A percentile compares a stretch with the other conserved stretches of the same genome.
Conservation (phyloP, 2,329 filamentous ascomycete species). For the Clarireedia hainanense region DNA sequence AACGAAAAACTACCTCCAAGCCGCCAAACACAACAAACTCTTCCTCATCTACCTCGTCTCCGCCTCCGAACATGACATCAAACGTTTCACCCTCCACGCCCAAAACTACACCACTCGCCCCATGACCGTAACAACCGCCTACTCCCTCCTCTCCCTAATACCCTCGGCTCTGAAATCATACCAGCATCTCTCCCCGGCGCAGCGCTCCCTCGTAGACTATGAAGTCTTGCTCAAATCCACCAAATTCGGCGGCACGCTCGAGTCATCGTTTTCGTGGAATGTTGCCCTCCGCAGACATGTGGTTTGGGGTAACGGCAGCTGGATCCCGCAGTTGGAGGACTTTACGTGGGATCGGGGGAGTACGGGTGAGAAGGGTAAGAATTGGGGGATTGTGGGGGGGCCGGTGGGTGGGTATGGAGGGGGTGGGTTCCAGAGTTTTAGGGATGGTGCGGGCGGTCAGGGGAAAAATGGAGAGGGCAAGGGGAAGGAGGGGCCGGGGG, state of each 20-base stretch:
- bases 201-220: neutral
- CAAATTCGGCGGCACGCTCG: conserved; percentile 2
- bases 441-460: neutral
- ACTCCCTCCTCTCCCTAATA: neutral
- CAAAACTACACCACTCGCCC: neutral
- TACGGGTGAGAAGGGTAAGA: neutral
- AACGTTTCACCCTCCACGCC: neutral
- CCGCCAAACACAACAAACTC: conserved; percentile 1
- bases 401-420: conserved; percentile 4
- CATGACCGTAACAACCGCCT: neutral
- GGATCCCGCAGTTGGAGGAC: neutral
- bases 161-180: neutral
- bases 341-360: neutral
- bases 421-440: conserved; percentile 8
- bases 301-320: conserved; percentile 5
- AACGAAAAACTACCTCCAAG: conserved; percentile 4
- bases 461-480: neutral
- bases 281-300: conserved; percentile 2
- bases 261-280: neutral
- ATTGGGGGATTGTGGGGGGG: neutral
- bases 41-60: neutral
- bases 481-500: neutral
- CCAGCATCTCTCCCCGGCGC: neutral
- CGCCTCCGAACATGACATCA: neutral
- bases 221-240: conserved; percentile 1